Evolutionary conservation across 176 grass and related monocot genomes (phyloP).

Genomic region (Dactylis glomerata): DNA sequence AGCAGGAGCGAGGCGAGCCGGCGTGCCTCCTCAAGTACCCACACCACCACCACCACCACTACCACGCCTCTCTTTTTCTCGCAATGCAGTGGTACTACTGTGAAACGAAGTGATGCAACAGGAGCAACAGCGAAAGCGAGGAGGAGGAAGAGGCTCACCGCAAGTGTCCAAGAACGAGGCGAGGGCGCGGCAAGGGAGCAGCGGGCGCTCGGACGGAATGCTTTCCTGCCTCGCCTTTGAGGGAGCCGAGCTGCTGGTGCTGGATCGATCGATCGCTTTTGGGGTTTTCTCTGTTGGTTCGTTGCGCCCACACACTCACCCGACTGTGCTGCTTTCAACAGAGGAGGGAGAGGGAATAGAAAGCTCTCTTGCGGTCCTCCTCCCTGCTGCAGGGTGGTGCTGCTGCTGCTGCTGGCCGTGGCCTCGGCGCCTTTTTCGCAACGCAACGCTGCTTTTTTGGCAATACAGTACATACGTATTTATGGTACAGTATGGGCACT

Average conservation of each 20-base stretch:
- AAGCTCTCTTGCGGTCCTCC: conserved; percentile 34
- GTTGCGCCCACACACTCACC: background rate
- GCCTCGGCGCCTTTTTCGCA: background rate
- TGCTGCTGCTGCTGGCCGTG: background rate
- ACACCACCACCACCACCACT: conserved; percentile 3
- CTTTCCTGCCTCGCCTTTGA: conserved; percentile 45
- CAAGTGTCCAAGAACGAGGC: conserved; percentile 24
- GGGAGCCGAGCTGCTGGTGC: background rate
- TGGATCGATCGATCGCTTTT: background rate
- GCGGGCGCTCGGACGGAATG: conserved; percentile 23
- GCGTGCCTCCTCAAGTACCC: conserved; percentile 55
- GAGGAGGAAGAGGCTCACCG: conserved; percentile 40
- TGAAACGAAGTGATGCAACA: conserved; percentile 28
- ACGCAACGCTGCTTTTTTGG: background rate
- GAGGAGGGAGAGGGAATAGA: conserved; percentile 33
- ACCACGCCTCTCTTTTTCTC: background rate
- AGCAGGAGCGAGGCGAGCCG: conserved; percentile 29
- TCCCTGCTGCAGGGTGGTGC: conserved; percentile 15
- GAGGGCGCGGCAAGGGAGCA: conserved; percentile 27
- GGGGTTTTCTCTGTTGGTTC: conserved; percentile 13
- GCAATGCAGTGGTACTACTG: background rate
- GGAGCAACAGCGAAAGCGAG: background rate
- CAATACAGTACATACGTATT: background rate
- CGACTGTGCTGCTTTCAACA: conserved; percentile 21
- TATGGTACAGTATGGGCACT: conserved; percentile 26